Base-by-base conservation (phyloP, 108 stramenopile genomes). In the Conticribra weissflogii region DNA sequence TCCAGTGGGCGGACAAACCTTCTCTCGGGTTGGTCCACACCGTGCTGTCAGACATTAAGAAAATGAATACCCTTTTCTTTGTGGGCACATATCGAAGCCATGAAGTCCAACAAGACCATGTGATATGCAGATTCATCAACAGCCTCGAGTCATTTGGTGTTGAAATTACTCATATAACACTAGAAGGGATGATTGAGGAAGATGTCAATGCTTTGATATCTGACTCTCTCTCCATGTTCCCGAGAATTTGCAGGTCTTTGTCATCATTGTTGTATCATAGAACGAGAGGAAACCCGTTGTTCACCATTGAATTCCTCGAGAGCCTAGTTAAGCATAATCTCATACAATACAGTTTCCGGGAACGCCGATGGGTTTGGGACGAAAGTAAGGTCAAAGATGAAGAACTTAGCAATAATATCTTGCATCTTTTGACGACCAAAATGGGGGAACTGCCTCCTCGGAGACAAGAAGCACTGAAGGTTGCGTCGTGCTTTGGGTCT, bases 361-460 rank as follows among this genome's bases (percentile, higher is more conserved):
- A 68, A 47, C 50, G 29, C 24, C 58, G 67, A 17, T 78, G 77
- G 77, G 22, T 54, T 12, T 78, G 77, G 77, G 60, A 72, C 19
- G 60, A 58, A 46, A 30, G 41, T 32, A 32, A 47, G 29, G 60
- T 78, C 17, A 18, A 48, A 2, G 63, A 63, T 0, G 48, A 66
- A 47, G 65, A 72, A 27, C 53, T 77, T 19, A 74, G 80, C 0
- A 77, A 64, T 41, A 84, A 81, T 23, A 81, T 81, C 0, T 62
- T 73, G 33, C 41, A 84, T 19, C 67, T 86, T 3, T 54, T 86
- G 14, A 28, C 62, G 14, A 9, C 52, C 18, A 77, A 76, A 24
- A 78, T 86, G 82, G 59, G 19, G 1, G 17, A 33, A 5, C 54
- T 86, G 0, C 29, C 51, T 3, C 9, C 59, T 8, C 18, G 52